A percentile compares a stretch with the other conserved stretches of the same genome.
These are phyloP conservation scores for Umbelopsis sp. DNA, from an alignment of 192 early-diverging fungal genomes.

Conservation along the genomic window DNA sequence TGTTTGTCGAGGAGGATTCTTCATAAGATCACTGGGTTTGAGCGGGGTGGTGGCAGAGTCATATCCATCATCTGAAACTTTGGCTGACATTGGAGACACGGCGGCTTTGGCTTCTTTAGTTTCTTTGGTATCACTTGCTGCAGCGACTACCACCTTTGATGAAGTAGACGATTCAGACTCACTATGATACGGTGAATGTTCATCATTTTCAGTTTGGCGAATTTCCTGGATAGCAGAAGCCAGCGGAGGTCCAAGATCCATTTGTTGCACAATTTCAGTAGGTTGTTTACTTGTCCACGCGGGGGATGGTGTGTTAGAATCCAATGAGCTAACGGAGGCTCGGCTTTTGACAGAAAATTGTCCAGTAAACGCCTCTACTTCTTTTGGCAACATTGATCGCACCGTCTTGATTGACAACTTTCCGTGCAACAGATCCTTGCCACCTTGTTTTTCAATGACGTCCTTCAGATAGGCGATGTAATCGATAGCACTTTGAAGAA, in stretches of 20 bases:
- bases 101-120: background rate
- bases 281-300: slow-evolving; percentile 3
- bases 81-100: background rate
- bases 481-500: slow-evolving; percentile 72
- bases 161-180: slow-evolving; percentile 4
- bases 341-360: slow-evolving; percentile 24
- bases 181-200: background rate
- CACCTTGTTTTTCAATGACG: slow-evolving; percentile 25
- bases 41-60: slow-evolving; percentile 7
- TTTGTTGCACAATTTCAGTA: background rate
- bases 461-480: slow-evolving; percentile 66
- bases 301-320: background rate
- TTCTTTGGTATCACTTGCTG: background rate
- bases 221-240: background rate
- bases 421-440: slow-evolving; percentile 16
- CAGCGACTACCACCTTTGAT: background rate
- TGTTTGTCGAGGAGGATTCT: background rate
- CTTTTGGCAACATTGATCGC: slow-evolving; percentile 33
- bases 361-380: slow-evolving; percentile 27
- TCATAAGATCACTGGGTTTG: slow-evolving; percentile 6
- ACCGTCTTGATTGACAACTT: slow-evolving; percentile 19
- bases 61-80: background rate
- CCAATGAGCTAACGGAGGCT: background rate
- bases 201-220: background rate
- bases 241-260: background rate